phyloP scores from a whole-genome alignment of 495 filamentous ascomycete genomes.

The Tuber indicum region DNA sequence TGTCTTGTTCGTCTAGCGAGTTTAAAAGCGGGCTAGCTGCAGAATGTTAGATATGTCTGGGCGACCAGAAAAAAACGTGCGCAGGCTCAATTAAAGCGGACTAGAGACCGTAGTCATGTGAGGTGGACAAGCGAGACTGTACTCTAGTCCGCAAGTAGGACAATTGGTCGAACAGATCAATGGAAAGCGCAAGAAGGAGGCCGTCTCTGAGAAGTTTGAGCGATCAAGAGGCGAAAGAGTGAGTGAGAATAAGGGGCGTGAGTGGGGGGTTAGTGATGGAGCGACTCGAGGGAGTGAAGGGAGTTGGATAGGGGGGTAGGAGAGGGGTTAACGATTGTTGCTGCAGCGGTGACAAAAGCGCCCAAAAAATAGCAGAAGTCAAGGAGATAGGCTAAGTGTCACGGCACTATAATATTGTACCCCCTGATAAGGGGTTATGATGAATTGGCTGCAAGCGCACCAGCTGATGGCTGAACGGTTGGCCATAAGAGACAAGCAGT shows the following conservation, averaged over 20 bases:
- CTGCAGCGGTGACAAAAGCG: not conserved
- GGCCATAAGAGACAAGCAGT: not conserved
- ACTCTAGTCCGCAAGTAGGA: not conserved
- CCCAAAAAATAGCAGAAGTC: not conserved
- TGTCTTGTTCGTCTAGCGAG: not conserved
- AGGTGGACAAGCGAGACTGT: not conserved
- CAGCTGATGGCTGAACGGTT: not conserved
- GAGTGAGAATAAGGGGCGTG: not conserved
- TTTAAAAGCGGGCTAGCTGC: not conserved
- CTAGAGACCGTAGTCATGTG: not conserved
- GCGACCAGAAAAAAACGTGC: not conserved
- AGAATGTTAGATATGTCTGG: not conserved
- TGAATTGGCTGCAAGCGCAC: not conserved
- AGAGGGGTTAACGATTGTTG: not conserved
- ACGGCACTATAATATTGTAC: not conserved
- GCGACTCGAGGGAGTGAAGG: not conserved
- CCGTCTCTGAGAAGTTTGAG: not conserved
- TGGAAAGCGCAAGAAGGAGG: not conserved
- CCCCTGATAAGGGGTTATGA: not conserved
- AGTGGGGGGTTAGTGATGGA: not conserved
- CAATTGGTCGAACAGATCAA: not conserved
- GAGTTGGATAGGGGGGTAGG: not conserved
- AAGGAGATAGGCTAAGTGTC: not conserved
- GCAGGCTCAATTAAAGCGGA: not conserved
- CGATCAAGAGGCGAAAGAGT: not conserved